Evolutionary conservation across 352 stramenopile genomes (phyloP).

Genomic region (Globisporangium camurandrum): DNA sequence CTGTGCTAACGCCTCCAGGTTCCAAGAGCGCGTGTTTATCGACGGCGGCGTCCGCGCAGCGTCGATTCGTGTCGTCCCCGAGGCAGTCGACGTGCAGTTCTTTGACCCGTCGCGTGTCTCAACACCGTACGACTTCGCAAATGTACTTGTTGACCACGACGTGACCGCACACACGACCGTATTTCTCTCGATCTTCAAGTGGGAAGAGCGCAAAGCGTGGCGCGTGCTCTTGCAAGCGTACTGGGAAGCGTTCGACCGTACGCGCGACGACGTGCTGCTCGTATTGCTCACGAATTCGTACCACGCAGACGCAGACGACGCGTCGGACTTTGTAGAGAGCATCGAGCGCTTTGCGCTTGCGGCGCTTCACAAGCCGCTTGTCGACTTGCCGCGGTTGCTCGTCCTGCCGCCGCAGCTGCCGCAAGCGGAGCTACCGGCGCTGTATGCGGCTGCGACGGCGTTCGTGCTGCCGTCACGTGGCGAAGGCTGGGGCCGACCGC

Average conservation of each 20-base stretch:
- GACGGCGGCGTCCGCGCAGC: slow-evolving; percentile 42
- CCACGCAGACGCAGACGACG: slow-evolving; percentile 43
- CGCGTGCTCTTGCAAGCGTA: slow-evolving; percentile 83
- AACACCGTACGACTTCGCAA: slow-evolving; percentile 38
- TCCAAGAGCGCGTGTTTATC: slow-evolving; percentile 70
- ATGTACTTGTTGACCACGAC: too few species aligned
- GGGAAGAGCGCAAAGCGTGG: slow-evolving; percentile 89
- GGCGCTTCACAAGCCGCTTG: slow-evolving; percentile 31
- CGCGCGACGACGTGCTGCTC: slow-evolving; percentile 58
- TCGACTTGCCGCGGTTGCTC: slow-evolving; percentile 46
- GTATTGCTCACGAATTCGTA: slow-evolving; percentile 87
- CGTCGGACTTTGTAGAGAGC: slow-evolving; percentile 35
- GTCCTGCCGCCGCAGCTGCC: slow-evolving; percentile 58
- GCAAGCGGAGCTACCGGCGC: slow-evolving; percentile 35
- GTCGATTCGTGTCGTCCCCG: slow-evolving; percentile 68
- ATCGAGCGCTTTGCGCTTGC: slow-evolving; percentile 53
- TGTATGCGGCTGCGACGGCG: slow-evolving; percentile 76
- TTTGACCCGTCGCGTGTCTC: slow-evolving; percentile 61
- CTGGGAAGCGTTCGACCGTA: slow-evolving; percentile 53
- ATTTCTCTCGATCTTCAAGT: slow-evolving; percentile 94
- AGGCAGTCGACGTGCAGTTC: slow-evolving; percentile 87
- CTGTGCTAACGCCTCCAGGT: too few species aligned
- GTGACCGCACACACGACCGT: slow-evolving; percentile 49
- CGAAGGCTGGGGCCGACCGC: slow-evolving; percentile 91
- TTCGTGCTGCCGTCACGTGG: slow-evolving; percentile 89